phyloP scores from a whole-genome alignment of 768 basidiomycete genomes.

The Pisolithus microcarpus region DNA sequence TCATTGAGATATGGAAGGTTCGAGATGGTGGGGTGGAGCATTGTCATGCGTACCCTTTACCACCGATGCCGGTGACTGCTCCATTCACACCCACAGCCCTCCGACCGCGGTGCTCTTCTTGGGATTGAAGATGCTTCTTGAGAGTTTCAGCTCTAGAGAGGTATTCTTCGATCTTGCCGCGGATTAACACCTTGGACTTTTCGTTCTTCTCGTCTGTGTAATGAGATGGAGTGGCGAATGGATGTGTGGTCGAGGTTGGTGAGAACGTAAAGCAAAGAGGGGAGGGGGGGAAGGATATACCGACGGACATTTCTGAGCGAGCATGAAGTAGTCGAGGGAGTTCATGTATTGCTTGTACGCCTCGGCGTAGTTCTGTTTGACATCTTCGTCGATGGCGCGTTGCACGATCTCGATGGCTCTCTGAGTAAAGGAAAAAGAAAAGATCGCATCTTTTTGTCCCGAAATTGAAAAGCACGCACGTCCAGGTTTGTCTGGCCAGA shows the following conservation, averaged over 20 bases:
- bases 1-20: background rate
- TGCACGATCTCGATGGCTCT: slow-evolving; percentile 89
- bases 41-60: slow-evolving; percentile 37
- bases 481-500: slow-evolving; percentile 41
- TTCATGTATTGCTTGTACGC: slow-evolving; percentile 95
- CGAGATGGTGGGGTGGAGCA: background rate
- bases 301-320: slow-evolving; percentile 78
- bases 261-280: background rate
- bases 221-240: background rate
- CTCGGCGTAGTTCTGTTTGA: slow-evolving; percentile 86
- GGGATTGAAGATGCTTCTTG: slow-evolving; percentile 68
- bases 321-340: slow-evolving; percentile 96
- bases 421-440: slow-evolving; percentile 25
- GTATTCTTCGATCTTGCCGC: slow-evolving; percentile 85
- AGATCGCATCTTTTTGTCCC: slow-evolving; percentile 5
- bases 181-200: slow-evolving; percentile 80
- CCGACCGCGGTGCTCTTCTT: slow-evolving; percentile 51
- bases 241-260: too few species aligned
- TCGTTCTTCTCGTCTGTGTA: slow-evolving; percentile 79
- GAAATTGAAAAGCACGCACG: slow-evolving; percentile 24
- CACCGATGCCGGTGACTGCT: slow-evolving; percentile 31
- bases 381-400: slow-evolving; percentile 88
- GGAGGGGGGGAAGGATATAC: background rate
- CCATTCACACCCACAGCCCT: slow-evolving; percentile 46
- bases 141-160: slow-evolving; percentile 85